Percentiles rank a stretch among this genome's conserved stretches.
Conservation (phyloP, 2,329 filamentous ascomycete genomes). For the Sporothrix globosa region DNA sequence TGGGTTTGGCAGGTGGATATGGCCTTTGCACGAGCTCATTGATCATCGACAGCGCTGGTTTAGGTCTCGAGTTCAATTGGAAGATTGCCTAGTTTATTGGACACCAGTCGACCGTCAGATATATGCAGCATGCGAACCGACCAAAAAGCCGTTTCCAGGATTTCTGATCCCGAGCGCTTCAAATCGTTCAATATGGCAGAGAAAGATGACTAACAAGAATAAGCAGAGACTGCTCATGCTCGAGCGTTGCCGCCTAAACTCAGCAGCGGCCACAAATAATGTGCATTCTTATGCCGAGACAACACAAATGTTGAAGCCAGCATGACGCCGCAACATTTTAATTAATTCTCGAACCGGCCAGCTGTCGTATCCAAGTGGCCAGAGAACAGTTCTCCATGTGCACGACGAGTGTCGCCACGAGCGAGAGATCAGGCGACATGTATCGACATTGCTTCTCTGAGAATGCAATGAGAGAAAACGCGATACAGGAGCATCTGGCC, state of each 20-base stretch:
- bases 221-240: background rate
- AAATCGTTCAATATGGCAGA: background rate
- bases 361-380: background rate
- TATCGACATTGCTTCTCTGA: background rate
- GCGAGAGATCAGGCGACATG: background rate
- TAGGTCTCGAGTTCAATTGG: too few relatives aligned
- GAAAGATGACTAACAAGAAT: background rate
- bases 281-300: background rate
- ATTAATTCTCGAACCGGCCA: conserved; percentile 7
- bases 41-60: too few relatives aligned
- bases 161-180: too few relatives aligned
- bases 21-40: background rate
- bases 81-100: background rate
- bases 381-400: background rate
- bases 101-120: background rate
- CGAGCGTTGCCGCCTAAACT: background rate
- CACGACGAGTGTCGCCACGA: background rate
- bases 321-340: background rate
- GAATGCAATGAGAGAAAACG: too few relatives aligned
- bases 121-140: background rate
- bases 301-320: background rate
- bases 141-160: background rate
- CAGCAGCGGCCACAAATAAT: background rate
- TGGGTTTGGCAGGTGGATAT: conserved; percentile 8
- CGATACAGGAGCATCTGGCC: too few relatives aligned